Percentiles rank a stretch among this genome's conserved stretches.
Evolutionary conservation across 352 stramenopile species (phyloP).

Genomic region (Achlya hypogyna): DNA sequence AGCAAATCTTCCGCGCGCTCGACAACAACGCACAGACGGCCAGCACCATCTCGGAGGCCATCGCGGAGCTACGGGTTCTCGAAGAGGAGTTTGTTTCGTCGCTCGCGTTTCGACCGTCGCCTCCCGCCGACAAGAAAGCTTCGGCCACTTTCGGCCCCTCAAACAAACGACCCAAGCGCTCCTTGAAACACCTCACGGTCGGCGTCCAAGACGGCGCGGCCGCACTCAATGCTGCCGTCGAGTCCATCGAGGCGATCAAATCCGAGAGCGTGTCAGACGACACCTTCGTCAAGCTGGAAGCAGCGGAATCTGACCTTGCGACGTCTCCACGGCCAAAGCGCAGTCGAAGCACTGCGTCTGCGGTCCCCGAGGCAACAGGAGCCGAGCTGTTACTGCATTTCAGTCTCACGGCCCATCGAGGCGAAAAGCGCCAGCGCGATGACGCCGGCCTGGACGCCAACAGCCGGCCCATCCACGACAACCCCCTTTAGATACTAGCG

Average conservation of each 20-base stretch:
- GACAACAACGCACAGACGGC: conserved; percentile 53
- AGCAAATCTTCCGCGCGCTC: conserved; percentile 78
- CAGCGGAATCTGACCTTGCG: too few relatives aligned
- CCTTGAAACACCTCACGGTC: not conserved
- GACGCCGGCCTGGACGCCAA: not conserved
- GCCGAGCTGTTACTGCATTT: conserved; percentile 70
- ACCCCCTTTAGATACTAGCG: not conserved
- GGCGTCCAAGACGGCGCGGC: not conserved
- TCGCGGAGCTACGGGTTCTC: conserved; percentile 44
- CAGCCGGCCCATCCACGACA: not conserved
- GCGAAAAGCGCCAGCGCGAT: conserved; percentile 4
- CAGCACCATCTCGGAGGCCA: conserved; percentile 39
- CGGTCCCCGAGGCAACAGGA: too few relatives aligned
- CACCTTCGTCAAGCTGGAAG: too few relatives aligned
- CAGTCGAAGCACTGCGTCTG: too few relatives aligned
- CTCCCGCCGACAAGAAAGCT: not conserved
- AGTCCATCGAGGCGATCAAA: not conserved
- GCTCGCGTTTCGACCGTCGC: conserved; percentile 26
- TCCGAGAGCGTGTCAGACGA: not conserved
- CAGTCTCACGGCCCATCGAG: conserved; percentile 42
- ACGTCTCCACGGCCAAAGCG: too few relatives aligned
- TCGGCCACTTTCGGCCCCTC: too few relatives aligned
- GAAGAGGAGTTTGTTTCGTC: conserved; percentile 69
- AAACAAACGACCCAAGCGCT: not conserved
- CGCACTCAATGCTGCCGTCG: not conserved